Conservation (phyloP, 1,284 basidiomycete genomes). For the Irpex sp. region DNA sequence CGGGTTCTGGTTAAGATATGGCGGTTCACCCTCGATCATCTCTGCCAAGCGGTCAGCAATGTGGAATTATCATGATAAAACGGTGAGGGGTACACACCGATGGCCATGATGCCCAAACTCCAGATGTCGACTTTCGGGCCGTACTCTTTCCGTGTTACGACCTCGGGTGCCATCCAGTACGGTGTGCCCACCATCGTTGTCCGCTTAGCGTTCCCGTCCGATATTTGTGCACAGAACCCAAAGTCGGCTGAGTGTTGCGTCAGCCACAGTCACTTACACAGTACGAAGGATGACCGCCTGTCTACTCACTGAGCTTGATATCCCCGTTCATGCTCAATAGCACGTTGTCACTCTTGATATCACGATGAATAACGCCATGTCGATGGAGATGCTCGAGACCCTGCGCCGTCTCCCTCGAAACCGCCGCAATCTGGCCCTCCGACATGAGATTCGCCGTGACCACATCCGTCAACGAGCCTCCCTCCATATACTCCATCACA, state of each 20-base stretch:
- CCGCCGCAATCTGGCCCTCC: slow-evolving; percentile 91
- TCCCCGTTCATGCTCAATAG: slow-evolving; percentile 90
- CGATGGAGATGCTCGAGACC: slow-evolving; percentile 91
- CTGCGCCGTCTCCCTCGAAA: slow-evolving; percentile 86
- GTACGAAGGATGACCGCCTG: background rate
- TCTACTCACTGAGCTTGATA: slow-evolving; percentile 89
- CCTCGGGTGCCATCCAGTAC: slow-evolving; percentile 99
- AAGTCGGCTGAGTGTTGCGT: slow-evolving; percentile 78
- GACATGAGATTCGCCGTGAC: slow-evolving; percentile 98
- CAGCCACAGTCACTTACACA: background rate
- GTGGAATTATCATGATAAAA: too few species aligned
- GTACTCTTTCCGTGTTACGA: slow-evolving; percentile 97
- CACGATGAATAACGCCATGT: slow-evolving; percentile 94
- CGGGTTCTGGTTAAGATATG: slow-evolving; percentile 96
- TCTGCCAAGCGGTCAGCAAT: slow-evolving; percentile 58
- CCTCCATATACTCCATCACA: slow-evolving; percentile 99
- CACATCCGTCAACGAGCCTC: slow-evolving; percentile 89
- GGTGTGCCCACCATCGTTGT: slow-evolving; percentile 99
- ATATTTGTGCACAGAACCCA: slow-evolving; percentile 97
- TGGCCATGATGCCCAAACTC: slow-evolving; percentile 98
- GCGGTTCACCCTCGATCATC: slow-evolving; percentile 99
- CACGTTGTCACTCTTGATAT: slow-evolving; percentile 99
- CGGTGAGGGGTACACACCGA: slow-evolving; percentile 51
- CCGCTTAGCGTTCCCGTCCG: slow-evolving; percentile 88
- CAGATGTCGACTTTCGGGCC: slow-evolving; percentile 99